Percentiles rank a stretch among this genome's conserved stretches.
Conservation (phyloP, 1,284 basidiomycete genomes). For the Malassezia dermatis region DNA sequence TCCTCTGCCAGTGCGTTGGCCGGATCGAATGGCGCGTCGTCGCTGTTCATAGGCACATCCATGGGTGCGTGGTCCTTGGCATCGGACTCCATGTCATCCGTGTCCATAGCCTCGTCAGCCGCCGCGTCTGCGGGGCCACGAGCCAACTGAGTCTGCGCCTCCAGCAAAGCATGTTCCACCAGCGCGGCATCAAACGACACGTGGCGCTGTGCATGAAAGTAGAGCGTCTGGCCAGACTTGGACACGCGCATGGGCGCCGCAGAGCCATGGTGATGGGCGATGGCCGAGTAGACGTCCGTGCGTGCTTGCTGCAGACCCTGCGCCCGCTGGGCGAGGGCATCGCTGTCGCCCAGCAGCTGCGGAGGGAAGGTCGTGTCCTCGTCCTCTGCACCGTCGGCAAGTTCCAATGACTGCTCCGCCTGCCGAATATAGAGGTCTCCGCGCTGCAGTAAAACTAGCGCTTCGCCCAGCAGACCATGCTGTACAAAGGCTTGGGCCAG, state of each 20-base stretch:
- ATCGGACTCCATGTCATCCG: slow-evolving; percentile 15
- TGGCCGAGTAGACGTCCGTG: neutral
- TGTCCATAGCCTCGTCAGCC: slow-evolving; percentile 4
- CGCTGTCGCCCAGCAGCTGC: slow-evolving; percentile 11
- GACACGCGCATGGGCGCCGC: slow-evolving; percentile 21
- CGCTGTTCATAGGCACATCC: neutral
- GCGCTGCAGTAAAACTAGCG: slow-evolving; percentile 36
- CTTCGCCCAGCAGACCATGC: slow-evolving; percentile 26
- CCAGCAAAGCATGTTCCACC: slow-evolving; percentile 22
- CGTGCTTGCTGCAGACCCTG: slow-evolving; percentile 14
- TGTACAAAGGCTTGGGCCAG: slow-evolving; percentile 35
- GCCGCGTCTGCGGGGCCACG: slow-evolving; percentile 1
- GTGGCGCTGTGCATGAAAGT: slow-evolving; percentile 34
- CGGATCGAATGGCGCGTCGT: slow-evolving; percentile 29
- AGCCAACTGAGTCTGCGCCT: slow-evolving; percentile 6
- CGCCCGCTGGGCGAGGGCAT: slow-evolving; percentile 23
- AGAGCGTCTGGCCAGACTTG: slow-evolving; percentile 33
- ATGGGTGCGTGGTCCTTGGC: neutral
- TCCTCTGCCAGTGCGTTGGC: slow-evolving; percentile 32
- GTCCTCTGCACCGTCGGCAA: slow-evolving; percentile 40
- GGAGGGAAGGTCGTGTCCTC: slow-evolving; percentile 33
- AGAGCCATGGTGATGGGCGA: neutral
- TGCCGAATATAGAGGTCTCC: slow-evolving; percentile 41
- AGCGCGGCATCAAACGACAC: slow-evolving; percentile 39
- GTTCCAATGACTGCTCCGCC: slow-evolving; percentile 32